Conservation (phyloP, 225 moss, liverwort and hornwort genomes). For the Physcomitrellopsis africana region DNA sequence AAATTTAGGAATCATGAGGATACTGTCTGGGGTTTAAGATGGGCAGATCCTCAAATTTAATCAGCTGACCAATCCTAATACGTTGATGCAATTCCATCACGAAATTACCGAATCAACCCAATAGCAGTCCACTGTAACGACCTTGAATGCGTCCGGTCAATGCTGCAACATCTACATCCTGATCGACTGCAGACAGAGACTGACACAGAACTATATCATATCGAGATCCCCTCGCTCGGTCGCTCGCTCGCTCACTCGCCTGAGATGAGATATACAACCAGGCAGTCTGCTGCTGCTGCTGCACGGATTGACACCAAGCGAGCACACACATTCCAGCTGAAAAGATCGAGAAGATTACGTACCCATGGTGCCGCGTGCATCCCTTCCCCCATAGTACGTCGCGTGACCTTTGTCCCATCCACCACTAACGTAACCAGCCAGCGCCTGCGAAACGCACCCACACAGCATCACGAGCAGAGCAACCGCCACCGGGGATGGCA, state of each 20-base stretch:
- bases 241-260: background rate
- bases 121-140: background rate
- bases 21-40: background rate
- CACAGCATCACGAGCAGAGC: background rate
- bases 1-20: background rate
- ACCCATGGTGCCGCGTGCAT: conserved; percentile 51
- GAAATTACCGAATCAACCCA: background rate
- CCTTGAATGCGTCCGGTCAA: background rate
- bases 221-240: background rate
- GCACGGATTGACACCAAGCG: background rate
- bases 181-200: background rate
- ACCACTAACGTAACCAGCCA: background rate
- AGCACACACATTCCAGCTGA: background rate
- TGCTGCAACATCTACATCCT: background rate
- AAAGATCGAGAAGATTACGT: background rate
- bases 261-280: background rate
- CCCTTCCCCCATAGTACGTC: conserved; percentile 48
- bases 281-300: no score
- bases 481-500: background rate
- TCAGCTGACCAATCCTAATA: background rate
- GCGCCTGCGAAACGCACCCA: conserved; percentile 15
- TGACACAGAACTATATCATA: background rate
- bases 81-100: background rate
- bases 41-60: background rate
- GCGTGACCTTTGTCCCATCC: conserved; percentile 34